phyloP scores from a whole-genome alignment of 495 filamentous ascomycete genomes.

The Aspergillus mulundensis region DNA sequence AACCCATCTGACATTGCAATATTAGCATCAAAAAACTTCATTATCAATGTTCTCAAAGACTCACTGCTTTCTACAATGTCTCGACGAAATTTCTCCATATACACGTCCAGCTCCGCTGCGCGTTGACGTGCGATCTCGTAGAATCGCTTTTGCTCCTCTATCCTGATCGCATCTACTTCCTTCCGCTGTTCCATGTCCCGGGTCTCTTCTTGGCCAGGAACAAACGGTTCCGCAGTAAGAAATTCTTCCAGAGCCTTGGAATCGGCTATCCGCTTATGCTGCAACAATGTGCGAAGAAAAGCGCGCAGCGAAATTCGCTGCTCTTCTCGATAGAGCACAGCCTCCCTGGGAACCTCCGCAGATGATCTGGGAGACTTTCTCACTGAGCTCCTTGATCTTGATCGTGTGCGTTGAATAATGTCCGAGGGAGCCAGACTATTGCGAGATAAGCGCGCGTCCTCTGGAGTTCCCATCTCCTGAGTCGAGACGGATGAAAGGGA shows the following conservation, averaged over 20 bases:
- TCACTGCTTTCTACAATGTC: slow-evolving; percentile 75
- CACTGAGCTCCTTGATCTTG: slow-evolving; percentile 36
- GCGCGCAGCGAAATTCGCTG: slow-evolving; percentile 90
- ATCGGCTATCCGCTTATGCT: slow-evolving; percentile 76
- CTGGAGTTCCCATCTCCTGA: slow-evolving; percentile 30
- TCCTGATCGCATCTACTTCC: slow-evolving; percentile 76
- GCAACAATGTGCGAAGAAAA: slow-evolving; percentile 76
- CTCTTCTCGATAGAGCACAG: slow-evolving; percentile 77
- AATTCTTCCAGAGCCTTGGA: slow-evolving; percentile 82
- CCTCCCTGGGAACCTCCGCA: slow-evolving; percentile 36
- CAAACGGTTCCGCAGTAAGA: slow-evolving; percentile 63
- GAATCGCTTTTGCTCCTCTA: slow-evolving; percentile 89
- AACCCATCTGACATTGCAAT: slow-evolving; percentile 61
- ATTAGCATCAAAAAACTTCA: slow-evolving; percentile 5
- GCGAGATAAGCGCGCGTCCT: slow-evolving; percentile 27
- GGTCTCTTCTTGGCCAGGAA: slow-evolving; percentile 73
- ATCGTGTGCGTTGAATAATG: slow-evolving; percentile 26
- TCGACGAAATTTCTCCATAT: slow-evolving; percentile 84
- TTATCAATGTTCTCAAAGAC: slow-evolving; percentile 21
- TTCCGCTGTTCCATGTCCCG: slow-evolving; percentile 75
- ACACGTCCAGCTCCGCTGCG: slow-evolving; percentile 88
- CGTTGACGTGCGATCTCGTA: slow-evolving; percentile 92
- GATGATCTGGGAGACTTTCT: slow-evolving; percentile 46
- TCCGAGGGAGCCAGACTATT: slow-evolving; percentile 24
- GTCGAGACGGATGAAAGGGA: slow-evolving; percentile 79